Evolutionary conservation across 2,329 filamentous ascomycete genomes (phyloP).

Genomic region (Pseudogymnoascus verrucosus): DNA sequence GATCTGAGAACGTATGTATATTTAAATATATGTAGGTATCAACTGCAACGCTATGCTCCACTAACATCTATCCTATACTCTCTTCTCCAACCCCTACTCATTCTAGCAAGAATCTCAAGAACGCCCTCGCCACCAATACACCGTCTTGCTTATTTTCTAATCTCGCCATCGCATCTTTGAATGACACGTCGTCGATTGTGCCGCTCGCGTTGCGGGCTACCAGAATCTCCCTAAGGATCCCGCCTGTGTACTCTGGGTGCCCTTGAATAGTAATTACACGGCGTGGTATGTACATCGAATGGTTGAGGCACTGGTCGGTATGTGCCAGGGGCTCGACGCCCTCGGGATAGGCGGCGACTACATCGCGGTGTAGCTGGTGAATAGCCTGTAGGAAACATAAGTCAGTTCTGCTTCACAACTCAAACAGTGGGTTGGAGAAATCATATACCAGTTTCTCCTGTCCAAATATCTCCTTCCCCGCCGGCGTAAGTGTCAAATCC

Average conservation of each 20-base stretch:
- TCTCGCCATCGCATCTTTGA: slow-evolving; percentile 58
- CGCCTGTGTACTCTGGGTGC: slow-evolving; percentile 72
- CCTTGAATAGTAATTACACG: slow-evolving; percentile 72
- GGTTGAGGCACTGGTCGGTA: slow-evolving; percentile 61
- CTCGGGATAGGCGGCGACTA: slow-evolving; percentile 56
- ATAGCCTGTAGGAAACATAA: slow-evolving; percentile 44
- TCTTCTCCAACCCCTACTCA: not conserved
- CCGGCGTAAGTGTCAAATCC: slow-evolving; percentile 56
- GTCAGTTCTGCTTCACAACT: not conserved
- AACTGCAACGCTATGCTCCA: not conserved
- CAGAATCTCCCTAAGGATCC: slow-evolving; percentile 64
- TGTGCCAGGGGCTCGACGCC: slow-evolving; percentile 56
- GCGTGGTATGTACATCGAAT: slow-evolving; percentile 65
- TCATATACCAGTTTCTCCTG: slow-evolving; percentile 46
- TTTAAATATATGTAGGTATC: not conserved
- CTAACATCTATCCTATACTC: not conserved
- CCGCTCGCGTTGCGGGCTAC: slow-evolving; percentile 55
- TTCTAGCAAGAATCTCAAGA: slow-evolving; percentile 68
- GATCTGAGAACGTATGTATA: not conserved
- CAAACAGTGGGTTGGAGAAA: not conserved
- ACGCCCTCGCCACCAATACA: slow-evolving; percentile 62
- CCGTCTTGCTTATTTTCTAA: slow-evolving; percentile 69
- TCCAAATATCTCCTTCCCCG: slow-evolving; percentile 66
- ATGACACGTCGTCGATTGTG: slow-evolving; percentile 62
- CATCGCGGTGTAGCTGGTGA: slow-evolving; percentile 82